These are phyloP conservation scores for Styphnolobium japonicum DNA, from an alignment of 306 rosid genomes.

Conservation along the genomic window DNA sequence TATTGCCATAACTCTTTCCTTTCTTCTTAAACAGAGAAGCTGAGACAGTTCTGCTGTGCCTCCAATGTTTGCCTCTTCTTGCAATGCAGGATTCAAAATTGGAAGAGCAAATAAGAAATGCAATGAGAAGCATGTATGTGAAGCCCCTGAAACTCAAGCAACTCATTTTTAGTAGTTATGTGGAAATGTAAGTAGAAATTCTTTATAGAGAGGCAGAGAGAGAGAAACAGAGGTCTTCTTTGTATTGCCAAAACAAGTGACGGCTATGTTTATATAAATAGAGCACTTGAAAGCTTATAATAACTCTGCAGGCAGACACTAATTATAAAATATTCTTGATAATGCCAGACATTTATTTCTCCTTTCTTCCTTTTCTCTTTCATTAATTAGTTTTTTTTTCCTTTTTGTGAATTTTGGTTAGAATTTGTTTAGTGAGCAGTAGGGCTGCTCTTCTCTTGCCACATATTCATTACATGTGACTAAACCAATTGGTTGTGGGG, in stretches of 20 bases:
- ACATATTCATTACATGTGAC: constrained; percentile 42
- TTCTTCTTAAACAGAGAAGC: constrained; percentile 60
- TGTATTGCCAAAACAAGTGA: constrained; percentile 36
- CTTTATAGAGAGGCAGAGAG: constrained; percentile 25
- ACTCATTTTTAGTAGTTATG: constrained; percentile 54
- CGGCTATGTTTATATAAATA: constrained; percentile 57
- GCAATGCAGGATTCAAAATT: constrained; percentile 86
- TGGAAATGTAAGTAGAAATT: constrained; percentile 24
- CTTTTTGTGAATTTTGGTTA: constrained; percentile 56
- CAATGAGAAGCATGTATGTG: constrained; percentile 50
- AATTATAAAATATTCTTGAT: constrained; percentile 35
- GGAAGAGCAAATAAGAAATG: constrained; percentile 62
- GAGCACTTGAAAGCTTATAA: constrained; percentile 23
- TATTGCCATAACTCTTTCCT: constrained; percentile 46
- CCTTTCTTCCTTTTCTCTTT: not conserved
- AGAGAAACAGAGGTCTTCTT: constrained; percentile 19
- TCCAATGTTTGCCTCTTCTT: constrained; percentile 85
- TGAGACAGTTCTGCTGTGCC: constrained; percentile 44
- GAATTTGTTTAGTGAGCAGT: constrained; percentile 31
- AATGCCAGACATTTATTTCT: constrained; percentile 42
- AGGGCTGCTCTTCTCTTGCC: constrained; percentile 37
- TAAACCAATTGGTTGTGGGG: constrained; percentile 16
- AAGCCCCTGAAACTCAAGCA: constrained; percentile 54
- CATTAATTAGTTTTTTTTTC: constrained; percentile 33
- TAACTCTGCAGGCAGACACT: constrained; percentile 29